Base-by-base conservation (phyloP, 2,329 filamentous ascomycete species). In the Stemphylium lycopersici region DNA sequence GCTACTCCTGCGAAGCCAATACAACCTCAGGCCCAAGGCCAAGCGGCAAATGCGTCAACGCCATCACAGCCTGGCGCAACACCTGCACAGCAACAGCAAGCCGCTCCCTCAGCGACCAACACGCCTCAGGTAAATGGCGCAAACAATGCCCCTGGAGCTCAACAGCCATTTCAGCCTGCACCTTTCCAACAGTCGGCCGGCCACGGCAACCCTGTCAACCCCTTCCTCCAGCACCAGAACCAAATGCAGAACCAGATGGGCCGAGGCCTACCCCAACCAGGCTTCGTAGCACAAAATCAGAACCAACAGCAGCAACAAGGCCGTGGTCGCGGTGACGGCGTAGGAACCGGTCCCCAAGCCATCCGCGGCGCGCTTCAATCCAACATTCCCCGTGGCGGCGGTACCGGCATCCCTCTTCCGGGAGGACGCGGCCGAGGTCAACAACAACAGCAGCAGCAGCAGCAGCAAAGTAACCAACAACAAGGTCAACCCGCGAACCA, bases 361-460 rank as follows among this genome's bases (percentile, higher is more conserved):
- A 59, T 73, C 7, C 72, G 71, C 16, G 57, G 60, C 24, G 48
- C 70, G 10, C 50, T 69, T n/a, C 66, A 67, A 51, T 63, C 67
- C 3, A 61, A 61, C 37, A 73, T 75, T 20, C 72, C 72, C 10
- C 68, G 71, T 22, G 66, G 69, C 4, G 67, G 69, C 8, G 65
- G 58, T n/a, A 67, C 63, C 12, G 65, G 65, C 16, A 73, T 75
- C 40, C 72, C 72, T 15, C 52, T 67, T 22, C 69, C 69, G 3
- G 68, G 67, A 8, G 65, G 71, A 44, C 66, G 71, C 8, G 65
- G 64, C 29, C 59, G 64, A 16, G 59, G 59, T 7, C 47, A 50
- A 22, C 39, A 50, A 8, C 33, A 52, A 13, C 68, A 62, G 29
- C 65, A 31, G n/a, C n/a, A n/a, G n/a, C n/a, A n/a, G n/a, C n/a